Percentiles rank a stretch among this genome's conserved stretches.
Evolutionary conservation across 2,329 filamentous ascomycete genomes (phyloP).

Genomic region (Talaromyces verruculosus): DNA sequence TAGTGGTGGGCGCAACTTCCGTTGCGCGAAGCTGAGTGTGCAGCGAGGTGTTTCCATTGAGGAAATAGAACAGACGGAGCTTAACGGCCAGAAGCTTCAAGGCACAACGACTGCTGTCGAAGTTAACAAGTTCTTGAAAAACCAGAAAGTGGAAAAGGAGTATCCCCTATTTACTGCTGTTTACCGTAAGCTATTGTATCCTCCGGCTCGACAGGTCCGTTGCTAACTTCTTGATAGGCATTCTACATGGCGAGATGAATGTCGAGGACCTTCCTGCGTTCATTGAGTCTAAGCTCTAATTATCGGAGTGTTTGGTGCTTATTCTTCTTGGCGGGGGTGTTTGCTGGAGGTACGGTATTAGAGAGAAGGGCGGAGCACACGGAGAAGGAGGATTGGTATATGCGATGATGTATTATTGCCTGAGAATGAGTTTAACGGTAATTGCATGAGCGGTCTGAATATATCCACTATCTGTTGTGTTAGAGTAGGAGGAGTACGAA

Average conservation of each 20-base stretch:
- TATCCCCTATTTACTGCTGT: constrained; percentile 94
- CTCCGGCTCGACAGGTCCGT: background rate
- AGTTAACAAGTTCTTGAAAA: constrained; percentile 84
- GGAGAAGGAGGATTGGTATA: background rate
- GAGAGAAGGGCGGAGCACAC: background rate
- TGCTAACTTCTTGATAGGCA: constrained; percentile 50
- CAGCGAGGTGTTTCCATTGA: constrained; percentile 75
- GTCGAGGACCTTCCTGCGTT: constrained; percentile 79
- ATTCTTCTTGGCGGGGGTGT: background rate
- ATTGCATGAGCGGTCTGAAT: constrained; percentile 1
- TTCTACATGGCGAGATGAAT: constrained; percentile 72
- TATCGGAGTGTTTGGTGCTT: background rate
- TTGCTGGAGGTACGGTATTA: background rate
- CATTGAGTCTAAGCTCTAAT: constrained; percentile 43
- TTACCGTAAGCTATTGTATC: constrained; percentile 51
- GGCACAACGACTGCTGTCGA: constrained; percentile 89
- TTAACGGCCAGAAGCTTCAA: constrained; percentile 97
- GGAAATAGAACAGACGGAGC: constrained; percentile 82
- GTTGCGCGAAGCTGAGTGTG: constrained; percentile 85
- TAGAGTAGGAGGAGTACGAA: no score
- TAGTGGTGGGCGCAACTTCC: constrained; percentile 87
- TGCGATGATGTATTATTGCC: background rate
- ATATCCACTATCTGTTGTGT: no score
- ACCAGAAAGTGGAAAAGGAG: constrained; percentile 71
- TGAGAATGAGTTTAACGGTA: background rate